Evolutionary conservation across 2,329 filamentous ascomycete genomes (phyloP), one percentile per base, ranked within the genome.

Genomic region (Gremmenia infestans): DNA sequence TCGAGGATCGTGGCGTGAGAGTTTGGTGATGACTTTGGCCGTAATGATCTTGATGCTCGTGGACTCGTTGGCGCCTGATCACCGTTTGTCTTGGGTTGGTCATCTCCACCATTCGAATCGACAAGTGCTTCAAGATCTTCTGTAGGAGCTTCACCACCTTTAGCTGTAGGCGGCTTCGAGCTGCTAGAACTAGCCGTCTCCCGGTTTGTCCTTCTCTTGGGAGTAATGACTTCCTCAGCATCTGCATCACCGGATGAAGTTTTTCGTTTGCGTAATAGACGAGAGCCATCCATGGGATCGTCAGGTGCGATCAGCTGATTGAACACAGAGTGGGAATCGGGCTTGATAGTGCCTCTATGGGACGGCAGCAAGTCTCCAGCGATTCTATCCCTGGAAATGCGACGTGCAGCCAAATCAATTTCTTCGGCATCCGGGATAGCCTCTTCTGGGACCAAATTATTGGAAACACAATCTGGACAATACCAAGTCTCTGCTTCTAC

Each of bases 251-350:
- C 77, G 3, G 88, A 87, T 1, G 89, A 91, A 17, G 89, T 86
- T 71, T 93, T 96, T 53, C 92, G 84, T 73, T 96, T 96, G 58
- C 92, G 82, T 57, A 96, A 75, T 35, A 88, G 82, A 52, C 91
- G 86, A 8, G 89, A 86, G 47, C 87, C 88, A 71, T 93, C 88
- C 74, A 87, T 78, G 7, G 86, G 80, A 65, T 91, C 87, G 59
- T 88, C 87, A 52, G 88, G 82, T 53, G 88, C 77, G 39, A 88
- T 85, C 11, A 88, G 74, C 54, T 85, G 85, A 62, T 88, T 88
- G 71, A 91, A 91, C 28, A 91, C 83, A 0, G 89, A 91, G 71
- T 90, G 87, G 15, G 88, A 89, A 58, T 85, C 85, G 15, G 85
- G 81, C 58, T 83, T 85, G 59, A 81, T 77, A 7, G 79, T 73